phyloP scores from a whole-genome alignment of 345 rosid genomes.

The Rhizophora mangle region DNA sequence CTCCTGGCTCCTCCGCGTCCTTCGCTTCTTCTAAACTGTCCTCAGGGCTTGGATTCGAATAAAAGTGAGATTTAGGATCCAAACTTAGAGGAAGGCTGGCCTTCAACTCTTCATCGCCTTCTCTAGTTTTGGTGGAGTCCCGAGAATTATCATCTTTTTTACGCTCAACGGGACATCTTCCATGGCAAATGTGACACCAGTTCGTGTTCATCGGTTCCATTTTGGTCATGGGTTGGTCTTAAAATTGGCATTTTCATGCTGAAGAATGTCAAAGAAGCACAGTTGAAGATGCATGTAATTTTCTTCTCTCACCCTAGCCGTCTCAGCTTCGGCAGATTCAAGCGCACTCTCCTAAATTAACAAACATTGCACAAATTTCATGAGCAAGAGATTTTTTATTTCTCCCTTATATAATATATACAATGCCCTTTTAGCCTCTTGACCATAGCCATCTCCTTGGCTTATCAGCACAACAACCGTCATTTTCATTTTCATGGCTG shows the following conservation, averaged over 20 bases:
- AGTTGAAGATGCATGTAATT: constrained; percentile 59
- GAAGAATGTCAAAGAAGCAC: constrained; percentile 57
- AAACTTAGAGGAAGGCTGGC: constrained; percentile 53
- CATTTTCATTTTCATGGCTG: constrained; percentile 33
- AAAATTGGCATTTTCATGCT: constrained; percentile 34
- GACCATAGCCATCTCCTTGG: constrained; percentile 25
- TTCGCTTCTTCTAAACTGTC: constrained; percentile 35
- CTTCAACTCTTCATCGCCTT: constrained; percentile 41
- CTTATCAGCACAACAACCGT: constrained; percentile 25
- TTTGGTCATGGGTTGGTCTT: constrained; percentile 16
- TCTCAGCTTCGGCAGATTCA: constrained; percentile 63
- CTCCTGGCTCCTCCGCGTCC: constrained; percentile 40
- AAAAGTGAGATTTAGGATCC: constrained; percentile 28
- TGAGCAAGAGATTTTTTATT: too few species aligned
- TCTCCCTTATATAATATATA: background rate
- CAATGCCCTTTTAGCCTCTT: constrained; percentile 25
- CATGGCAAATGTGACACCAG: constrained; percentile 72
- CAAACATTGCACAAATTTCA: too few species aligned
- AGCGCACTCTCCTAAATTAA: constrained; percentile 20
- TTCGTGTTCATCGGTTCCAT: constrained; percentile 36
- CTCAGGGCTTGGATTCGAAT: constrained; percentile 35
- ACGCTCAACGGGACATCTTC: constrained; percentile 41
- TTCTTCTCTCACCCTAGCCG: constrained; percentile 72
- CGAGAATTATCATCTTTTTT: constrained; percentile 35
- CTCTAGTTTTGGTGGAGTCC: constrained; percentile 17